Percentiles rank a stretch among this genome's conserved stretches.
These are phyloP conservation scores for Calycina herbarum DNA, from an alignment of 2,329 filamentous ascomycete species.

Conservation along the genomic window DNA sequence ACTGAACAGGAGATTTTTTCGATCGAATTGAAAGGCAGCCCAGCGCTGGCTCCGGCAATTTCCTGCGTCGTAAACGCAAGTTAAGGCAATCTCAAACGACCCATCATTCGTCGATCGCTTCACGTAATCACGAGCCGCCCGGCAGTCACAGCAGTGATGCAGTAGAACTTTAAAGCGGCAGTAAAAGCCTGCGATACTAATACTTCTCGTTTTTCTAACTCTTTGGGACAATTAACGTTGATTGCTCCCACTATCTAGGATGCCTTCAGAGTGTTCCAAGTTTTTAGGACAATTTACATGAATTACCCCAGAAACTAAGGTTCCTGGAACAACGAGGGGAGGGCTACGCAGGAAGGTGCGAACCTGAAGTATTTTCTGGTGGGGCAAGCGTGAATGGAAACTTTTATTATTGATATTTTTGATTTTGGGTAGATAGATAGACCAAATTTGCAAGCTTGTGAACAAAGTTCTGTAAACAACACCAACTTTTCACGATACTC, in stretches of 20 bases:
- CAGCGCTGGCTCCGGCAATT: background rate
- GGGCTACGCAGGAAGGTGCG: background rate
- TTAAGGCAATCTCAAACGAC: background rate
- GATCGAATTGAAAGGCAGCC: background rate
- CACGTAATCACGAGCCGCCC: no score
- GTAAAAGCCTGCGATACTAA: no score
- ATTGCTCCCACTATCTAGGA: no score
- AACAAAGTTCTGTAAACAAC: background rate
- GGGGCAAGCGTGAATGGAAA: background rate
- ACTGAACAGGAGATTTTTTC: constrained; percentile 18
- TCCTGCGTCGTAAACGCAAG: background rate
- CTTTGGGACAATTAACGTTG: no score
- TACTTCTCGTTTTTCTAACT: no score
- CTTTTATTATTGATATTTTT: background rate
- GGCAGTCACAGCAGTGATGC: no score
- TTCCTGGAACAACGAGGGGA: no score
- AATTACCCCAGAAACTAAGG: no score
- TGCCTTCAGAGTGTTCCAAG: no score
- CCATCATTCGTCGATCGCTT: background rate
- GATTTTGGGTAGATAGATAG: background rate
- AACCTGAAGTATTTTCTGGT: background rate
- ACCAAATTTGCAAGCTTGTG: no score
- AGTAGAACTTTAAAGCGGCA: no score
- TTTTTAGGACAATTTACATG: no score
- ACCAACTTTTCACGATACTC: background rate